Evolutionary conservation across 225 moss, liverwort and hornwort genomes (phyloP), one percentile per base, ranked within the genome.

Genomic region (Asterella californica): DNA sequence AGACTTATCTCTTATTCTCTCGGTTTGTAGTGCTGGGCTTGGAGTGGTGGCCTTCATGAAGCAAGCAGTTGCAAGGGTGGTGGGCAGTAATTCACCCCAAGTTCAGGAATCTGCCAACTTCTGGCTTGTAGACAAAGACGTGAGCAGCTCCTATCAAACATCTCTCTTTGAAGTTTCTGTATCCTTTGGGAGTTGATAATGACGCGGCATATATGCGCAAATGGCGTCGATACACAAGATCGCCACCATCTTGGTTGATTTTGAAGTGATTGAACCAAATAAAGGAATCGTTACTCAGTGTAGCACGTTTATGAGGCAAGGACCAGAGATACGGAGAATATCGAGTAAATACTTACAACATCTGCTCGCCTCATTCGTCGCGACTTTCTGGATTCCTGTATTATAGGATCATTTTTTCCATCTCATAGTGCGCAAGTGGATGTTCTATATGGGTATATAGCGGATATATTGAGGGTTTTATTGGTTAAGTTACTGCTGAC

Each of bases 41-140:
- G 96, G 96, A 62, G 94, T 96, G 81, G 85, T 96, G 81, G 89
- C 83, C 83, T 91, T 96, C 84, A 89, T 96, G 65, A 96, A 90
- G 81, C 87, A 92, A 80, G 94, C 96, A 15, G 88, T 92, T 84
- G 90, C 90, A 65, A 86, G 96, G 79, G 85, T 94, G 79, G 81
- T 90, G 78, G 92, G 94, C 70, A 87, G 84, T 83, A 74, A 87
- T 25, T 75, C 82, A 46, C 87, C 82, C n/a, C 89, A 90, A 79
- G 85, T 88, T 42, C 81, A 91, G 80, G 85, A 88, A 22, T 87
- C 88, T 46, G 90, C 82, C 78, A 91, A 94, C 72, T 96, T 96
- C 82, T 96, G 94, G 94, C 91, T 96, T n/a, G 86, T 96, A 25
- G 96, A 96, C 87, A 94, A 94, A 75, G 82, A 75, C 75, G 93